Evolutionary conservation across 805 yeast species (phyloP).

Genomic region (Wickerhamomyces rabaulensis): DNA sequence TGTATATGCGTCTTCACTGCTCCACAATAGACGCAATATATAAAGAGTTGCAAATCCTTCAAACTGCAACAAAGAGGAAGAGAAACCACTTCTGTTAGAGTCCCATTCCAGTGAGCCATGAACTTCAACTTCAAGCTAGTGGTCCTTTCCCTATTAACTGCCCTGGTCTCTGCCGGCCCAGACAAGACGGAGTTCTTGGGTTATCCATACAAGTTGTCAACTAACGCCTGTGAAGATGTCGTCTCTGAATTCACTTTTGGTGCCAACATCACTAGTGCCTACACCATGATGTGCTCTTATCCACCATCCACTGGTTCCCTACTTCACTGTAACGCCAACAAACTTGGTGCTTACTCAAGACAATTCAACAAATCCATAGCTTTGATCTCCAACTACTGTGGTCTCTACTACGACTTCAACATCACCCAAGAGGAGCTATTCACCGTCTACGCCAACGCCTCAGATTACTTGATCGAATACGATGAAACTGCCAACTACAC

Average conservation of each 20-base stretch:
- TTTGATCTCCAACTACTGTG: background rate
- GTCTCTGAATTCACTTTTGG: background rate
- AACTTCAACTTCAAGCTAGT: background rate
- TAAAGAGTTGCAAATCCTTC: background rate
- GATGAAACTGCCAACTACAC: conserved; percentile 8
- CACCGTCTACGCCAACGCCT: conserved; percentile 27
- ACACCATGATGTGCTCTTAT: conserved; percentile 9
- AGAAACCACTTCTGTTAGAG: background rate
- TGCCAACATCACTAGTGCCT: background rate
- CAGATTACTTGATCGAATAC: conserved; percentile 14
- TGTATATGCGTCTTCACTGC: background rate
- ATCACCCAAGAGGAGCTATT: conserved; percentile 15
- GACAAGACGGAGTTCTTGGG: conserved; percentile 1
- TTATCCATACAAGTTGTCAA: background rate
- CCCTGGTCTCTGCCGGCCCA: background rate
- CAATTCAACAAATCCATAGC: conserved; percentile 10
- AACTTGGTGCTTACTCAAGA: conserved; percentile 6
- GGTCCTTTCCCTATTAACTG: background rate
- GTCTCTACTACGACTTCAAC: conserved; percentile 5
- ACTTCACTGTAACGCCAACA: conserved; percentile 5
- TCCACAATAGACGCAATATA: background rate
- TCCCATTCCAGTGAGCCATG: background rate
- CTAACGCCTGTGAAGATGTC: background rate
- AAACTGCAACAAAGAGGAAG: too few species aligned
- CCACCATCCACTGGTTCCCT: conserved; percentile 13